Conservation (phyloP, 192 early-diverging fungal genomes). For the Linnemannia schmuckeri region DNA sequence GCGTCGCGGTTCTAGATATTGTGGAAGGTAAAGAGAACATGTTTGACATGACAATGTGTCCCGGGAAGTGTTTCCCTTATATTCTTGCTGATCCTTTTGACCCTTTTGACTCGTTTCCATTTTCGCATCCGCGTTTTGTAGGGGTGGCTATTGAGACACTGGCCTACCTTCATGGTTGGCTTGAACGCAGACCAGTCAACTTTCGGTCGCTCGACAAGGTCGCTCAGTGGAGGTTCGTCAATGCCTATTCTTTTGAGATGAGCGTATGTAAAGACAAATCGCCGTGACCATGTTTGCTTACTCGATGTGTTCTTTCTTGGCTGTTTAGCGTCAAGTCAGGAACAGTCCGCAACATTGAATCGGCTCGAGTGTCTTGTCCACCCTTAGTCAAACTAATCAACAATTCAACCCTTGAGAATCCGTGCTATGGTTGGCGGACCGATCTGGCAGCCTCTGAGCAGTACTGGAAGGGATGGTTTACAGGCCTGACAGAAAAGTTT, state of each 20-base stretch:
- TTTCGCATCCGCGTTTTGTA: conserved; percentile 15
- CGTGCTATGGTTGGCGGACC: conserved; percentile 70
- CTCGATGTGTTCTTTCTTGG: background rate
- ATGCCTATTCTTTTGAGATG: background rate
- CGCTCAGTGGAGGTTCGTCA: conserved; percentile 68
- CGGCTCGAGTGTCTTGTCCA: conserved; percentile 80
- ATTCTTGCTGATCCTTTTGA: background rate
- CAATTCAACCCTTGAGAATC: conserved; percentile 17
- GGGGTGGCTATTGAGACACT: conserved; percentile 71
- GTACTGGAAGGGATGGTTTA: conserved; percentile 81
- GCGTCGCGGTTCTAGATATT: conserved; percentile 81
- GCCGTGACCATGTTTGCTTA: background rate
- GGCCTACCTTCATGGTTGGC: conserved; percentile 59
- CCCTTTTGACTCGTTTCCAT: background rate
- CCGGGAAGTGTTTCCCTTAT: background rate
- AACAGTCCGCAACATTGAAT: conserved; percentile 73
- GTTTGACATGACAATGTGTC: background rate
- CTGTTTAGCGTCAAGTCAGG: conserved; percentile 66
- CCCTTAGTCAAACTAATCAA: conserved; percentile 63
- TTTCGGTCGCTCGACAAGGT: conserved; percentile 66
- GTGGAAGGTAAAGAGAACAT: conserved; percentile 72
- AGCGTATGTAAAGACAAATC: background rate
- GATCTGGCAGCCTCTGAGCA: conserved; percentile 70
- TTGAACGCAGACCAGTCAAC: conserved; percentile 60
- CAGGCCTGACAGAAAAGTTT: conserved; percentile 78